phyloP scores from a whole-genome alignment of 2,329 filamentous ascomycete genomes.

The Dactylonectria estremocensis region DNA sequence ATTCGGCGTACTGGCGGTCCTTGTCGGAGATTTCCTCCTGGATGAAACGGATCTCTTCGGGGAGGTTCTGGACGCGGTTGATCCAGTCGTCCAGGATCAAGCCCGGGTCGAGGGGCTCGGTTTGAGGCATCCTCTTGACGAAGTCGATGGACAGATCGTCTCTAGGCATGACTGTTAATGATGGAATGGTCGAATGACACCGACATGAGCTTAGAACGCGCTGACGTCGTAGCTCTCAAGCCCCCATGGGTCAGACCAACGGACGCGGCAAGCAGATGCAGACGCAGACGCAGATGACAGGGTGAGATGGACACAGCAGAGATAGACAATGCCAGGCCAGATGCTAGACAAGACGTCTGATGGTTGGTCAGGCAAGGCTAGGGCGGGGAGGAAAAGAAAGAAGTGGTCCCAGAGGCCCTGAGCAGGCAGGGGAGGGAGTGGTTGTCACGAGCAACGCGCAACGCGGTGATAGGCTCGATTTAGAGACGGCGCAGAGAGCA shows the following conservation, averaged over 20 bases:
- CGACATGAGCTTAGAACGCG: slow-evolving; percentile 39
- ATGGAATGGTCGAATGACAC: slow-evolving; percentile 47
- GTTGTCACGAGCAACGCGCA: slow-evolving; percentile 52
- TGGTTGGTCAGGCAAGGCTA: slow-evolving; percentile 44
- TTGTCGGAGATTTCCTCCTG: slow-evolving; percentile 88
- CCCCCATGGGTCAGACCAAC: slow-evolving; percentile 37
- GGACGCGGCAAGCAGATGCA: slow-evolving; percentile 30
- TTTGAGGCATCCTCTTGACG: slow-evolving; percentile 75
- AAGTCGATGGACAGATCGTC: slow-evolving; percentile 81
- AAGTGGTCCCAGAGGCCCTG: slow-evolving; percentile 46
- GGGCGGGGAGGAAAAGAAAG: slow-evolving; percentile 40
- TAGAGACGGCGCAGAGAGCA: slow-evolving; percentile 46
- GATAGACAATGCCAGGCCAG: slow-evolving; percentile 27
- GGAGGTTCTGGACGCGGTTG: slow-evolving; percentile 82
- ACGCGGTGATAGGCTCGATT: slow-evolving; percentile 44
- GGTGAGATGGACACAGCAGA: slow-evolving; percentile 27
- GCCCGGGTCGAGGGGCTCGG: slow-evolving; percentile 74
- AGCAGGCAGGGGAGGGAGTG: slow-evolving; percentile 40
- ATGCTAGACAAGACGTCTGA: slow-evolving; percentile 32
- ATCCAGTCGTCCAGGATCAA: slow-evolving; percentile 86
- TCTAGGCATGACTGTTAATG: slow-evolving; percentile 79
- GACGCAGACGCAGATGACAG: slow-evolving; percentile 33
- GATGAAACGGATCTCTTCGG: slow-evolving; percentile 86
- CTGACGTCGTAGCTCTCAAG: slow-evolving; percentile 40
- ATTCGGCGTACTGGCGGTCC: slow-evolving; percentile 80